Evolutionary conservation across 2,329 filamentous ascomycete species (phyloP), one percentile per base, ranked within the genome.

Genomic region (Penicillium thymicola): DNA sequence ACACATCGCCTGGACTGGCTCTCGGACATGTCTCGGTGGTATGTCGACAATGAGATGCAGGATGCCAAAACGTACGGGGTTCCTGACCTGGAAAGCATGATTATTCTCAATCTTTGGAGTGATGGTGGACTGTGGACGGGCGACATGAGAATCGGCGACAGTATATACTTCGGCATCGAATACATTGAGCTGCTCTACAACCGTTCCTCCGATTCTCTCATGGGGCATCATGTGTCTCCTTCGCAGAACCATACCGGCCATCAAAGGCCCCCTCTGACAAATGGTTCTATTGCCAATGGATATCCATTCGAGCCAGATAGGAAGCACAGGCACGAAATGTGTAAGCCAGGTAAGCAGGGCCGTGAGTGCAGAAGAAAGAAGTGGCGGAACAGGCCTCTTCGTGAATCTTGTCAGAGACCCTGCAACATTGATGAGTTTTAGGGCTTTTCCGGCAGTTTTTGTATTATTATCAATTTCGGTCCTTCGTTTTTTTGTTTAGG

Each of bases 151-250:
- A 55, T 75, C 1, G 73, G 73, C 0, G 66, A 72, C 11, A 71
- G 67, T 51, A 72, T 75, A 3, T 68, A 67, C 38, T 63, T 77
- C 60, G 75, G 69, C 0, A 70, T 78, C 16, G 74, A 77, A 52
- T 77, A 73, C 67, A 73, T 78, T 43, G 73, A 78, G 55, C 54
- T 77, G 43, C 69, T 68, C 5, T 78, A 74, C 57, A 78, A 78
- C 49, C 53, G 66, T 10, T 71, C 71, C 23, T 60, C 61, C 7
- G 59, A 58, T 52, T 40, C 47, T 13, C 49, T 43, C 43, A 44
- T 44, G 10, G n/a, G 30, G 2, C 43, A 37, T 6, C 34, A 48
- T 0, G 37, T 58, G 23, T 59, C 61, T 16, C 40, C 51, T 11
- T 57, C 55, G 23, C 44, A 59, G 34, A 53, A 48, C 45, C 60